Evolutionary conservation across 2,329 filamentous ascomycete genomes (phyloP).

Genomic region (Neopestalotiopsis rosae): DNA sequence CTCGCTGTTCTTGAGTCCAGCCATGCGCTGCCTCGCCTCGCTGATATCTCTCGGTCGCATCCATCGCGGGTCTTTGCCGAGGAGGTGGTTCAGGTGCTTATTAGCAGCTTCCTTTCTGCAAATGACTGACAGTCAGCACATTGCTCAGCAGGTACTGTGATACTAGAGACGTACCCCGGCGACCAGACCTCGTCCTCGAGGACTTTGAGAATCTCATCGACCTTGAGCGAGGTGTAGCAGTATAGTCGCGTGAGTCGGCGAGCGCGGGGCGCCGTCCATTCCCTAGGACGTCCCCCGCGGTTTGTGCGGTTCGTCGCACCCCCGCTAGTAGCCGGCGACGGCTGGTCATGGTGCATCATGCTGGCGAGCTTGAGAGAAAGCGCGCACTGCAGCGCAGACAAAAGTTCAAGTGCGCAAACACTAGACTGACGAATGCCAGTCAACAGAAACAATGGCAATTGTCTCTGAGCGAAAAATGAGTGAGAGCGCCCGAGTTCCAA

Average conservation of each 20-base stretch:
- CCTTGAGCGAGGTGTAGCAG: slow-evolving; percentile 58
- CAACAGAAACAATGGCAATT: not conserved
- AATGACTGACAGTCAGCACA: slow-evolving; percentile 23
- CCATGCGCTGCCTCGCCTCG: slow-evolving; percentile 57
- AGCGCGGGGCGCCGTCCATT: slow-evolving; percentile 59
- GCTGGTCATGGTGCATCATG: slow-evolving; percentile 4
- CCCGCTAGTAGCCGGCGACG: slow-evolving; percentile 17
- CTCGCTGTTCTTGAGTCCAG: slow-evolving; percentile 41
- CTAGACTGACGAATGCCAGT: not conserved
- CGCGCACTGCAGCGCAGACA: not conserved
- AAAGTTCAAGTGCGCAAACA: not conserved
- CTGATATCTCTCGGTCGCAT: slow-evolving; percentile 55
- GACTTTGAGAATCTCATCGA: slow-evolving; percentile 54
- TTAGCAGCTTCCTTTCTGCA: slow-evolving; percentile 61
- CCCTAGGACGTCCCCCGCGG: slow-evolving; percentile 55
- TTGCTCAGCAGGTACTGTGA: not conserved
- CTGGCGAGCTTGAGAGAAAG: slow-evolving; percentile 5
- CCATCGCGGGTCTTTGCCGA: slow-evolving; percentile 65
- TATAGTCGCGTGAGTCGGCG: slow-evolving; percentile 62
- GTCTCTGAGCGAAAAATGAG: not conserved
- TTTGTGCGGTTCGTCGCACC: slow-evolving; percentile 30
- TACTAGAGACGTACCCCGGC: slow-evolving; percentile 47
- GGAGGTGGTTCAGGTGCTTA: slow-evolving; percentile 60
- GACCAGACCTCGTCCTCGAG: slow-evolving; percentile 51
- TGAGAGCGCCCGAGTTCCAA: not conserved